phyloP scores from a whole-genome alignment of 208 protist genomes.

The Leishmania amazonensis region DNA sequence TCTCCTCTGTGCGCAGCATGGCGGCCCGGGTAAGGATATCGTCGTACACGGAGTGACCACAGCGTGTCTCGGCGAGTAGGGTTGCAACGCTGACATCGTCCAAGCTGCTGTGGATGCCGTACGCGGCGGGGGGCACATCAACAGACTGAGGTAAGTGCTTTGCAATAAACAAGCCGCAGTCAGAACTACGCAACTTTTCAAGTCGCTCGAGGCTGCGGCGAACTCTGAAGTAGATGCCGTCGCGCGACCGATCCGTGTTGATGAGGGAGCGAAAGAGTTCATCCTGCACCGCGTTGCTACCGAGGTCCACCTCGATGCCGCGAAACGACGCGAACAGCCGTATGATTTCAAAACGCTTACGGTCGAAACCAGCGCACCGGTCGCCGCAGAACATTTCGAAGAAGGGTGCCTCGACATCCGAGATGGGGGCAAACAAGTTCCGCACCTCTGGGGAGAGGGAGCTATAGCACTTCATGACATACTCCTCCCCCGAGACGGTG shows the following conservation, averaged over 20 bases:
- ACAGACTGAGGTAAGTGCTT: slow-evolving; percentile 10
- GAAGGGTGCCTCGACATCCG: slow-evolving; percentile 46
- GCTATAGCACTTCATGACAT: slow-evolving; percentile 40
- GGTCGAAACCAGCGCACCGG: slow-evolving; percentile 49
- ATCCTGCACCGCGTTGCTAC: slow-evolving; percentile 17
- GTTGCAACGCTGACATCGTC: slow-evolving; percentile 65
- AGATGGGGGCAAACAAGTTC: slow-evolving; percentile 69
- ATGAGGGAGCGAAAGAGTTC: slow-evolving; percentile 55
- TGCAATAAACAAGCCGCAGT: slow-evolving; percentile 49
- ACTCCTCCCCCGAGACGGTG: slow-evolving; percentile 22
- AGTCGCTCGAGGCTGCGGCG: slow-evolving; percentile 49
- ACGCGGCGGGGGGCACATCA: slow-evolving; percentile 39
- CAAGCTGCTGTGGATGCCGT: slow-evolving; percentile 42
- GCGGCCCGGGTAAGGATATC: slow-evolving; percentile 63
- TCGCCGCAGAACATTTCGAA: slow-evolving; percentile 78
- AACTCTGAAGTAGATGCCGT: slow-evolving; percentile 62
- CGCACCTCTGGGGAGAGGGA: slow-evolving; percentile 33
- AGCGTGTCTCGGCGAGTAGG: slow-evolving; percentile 62
- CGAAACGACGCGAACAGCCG: slow-evolving; percentile 62
- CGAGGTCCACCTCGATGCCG: slow-evolving; percentile 35
- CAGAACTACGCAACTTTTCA: slow-evolving; percentile 53
- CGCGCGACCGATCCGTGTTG: slow-evolving; percentile 53
- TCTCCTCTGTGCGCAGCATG: slow-evolving; percentile 39
- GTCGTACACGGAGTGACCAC: slow-evolving; percentile 73
- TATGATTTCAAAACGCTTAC: slow-evolving; percentile 68